Conservation (phyloP, 495 filamentous ascomycete species). For the Trypethelium eluteriae region DNA sequence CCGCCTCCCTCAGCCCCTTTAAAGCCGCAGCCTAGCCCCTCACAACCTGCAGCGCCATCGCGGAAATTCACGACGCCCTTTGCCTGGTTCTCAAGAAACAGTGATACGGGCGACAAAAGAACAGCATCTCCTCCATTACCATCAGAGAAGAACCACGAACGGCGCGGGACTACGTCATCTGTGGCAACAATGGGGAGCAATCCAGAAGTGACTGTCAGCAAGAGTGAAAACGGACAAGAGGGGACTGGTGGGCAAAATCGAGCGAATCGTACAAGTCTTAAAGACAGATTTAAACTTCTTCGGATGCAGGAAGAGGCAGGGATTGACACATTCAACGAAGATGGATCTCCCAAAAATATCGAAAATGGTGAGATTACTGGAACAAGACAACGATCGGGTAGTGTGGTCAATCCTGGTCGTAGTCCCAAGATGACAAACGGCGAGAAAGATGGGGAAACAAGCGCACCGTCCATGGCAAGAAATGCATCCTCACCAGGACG, state of each 20-base stretch:
- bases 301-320: constrained; percentile 11
- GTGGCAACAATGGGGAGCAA: constrained; percentile 68
- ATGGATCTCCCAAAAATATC: constrained; percentile 3
- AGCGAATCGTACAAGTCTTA: constrained; percentile 47
- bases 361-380: constrained; percentile 4
- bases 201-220: constrained; percentile 57
- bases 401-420: not conserved
- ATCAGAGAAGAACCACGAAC: constrained; percentile 36
- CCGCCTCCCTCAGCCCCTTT: constrained; percentile 1
- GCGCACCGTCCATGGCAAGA: constrained; percentile 2
- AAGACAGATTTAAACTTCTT: constrained; percentile 67
- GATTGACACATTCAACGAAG: constrained; percentile 4
- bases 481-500: not conserved
- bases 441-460: not conserved
- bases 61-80: constrained; percentile 29
- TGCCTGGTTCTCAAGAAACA: constrained; percentile 73
- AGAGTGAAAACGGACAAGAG: constrained; percentile 57
- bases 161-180: constrained; percentile 70
- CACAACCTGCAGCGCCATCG: constrained; percentile 1
- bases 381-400: not conserved
- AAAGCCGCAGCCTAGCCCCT: not conserved
- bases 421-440: constrained; percentile 2
- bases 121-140: constrained; percentile 42
- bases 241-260: constrained; percentile 40
- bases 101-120: constrained; percentile 43